Evolutionary conservation across 345 rosid species (phyloP), one percentile per base, ranked within the genome.

Genomic region (Iberis pinnata): DNA sequence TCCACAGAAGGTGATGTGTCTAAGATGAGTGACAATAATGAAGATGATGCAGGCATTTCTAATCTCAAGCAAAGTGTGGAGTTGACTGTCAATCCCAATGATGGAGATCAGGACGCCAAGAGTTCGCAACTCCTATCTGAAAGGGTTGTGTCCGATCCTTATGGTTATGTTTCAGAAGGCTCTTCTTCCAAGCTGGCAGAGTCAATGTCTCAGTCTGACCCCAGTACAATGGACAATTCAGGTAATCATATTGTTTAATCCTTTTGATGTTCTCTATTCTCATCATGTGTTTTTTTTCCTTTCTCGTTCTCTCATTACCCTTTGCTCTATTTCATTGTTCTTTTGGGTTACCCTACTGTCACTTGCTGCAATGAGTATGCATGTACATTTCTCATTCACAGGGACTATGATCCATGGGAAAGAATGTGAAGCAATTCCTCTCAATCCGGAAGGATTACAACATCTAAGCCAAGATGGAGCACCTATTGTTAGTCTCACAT

Each of bases 191-290:
- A 77, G 68, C 53, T 59, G 53, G 42, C 18, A 19, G 74, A 32
- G 43, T 61, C 70, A 16, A 63, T 71, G 49, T 26, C 70, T 43
- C 61, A 56, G 41, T 49, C 73, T 22, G 70, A 71, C 72, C 39
- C 72, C 47, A 42, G 49, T 67, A 55, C 46, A 63, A 43, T 25
- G 4, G 55, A 63, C 18, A 70, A 61, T 33, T 64, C 75, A 55
- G 82, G 92, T 86, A 67, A 32, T 53, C 22, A 70, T 40, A 15
- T 62, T 43, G 52, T 31, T 40, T 58, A 17, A 41, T 62, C 12
- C 27, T 37, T 24, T 56, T 39, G 43, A 25, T 31, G 56, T 27
- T 29, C 55, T 35, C 18, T n/a, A 14, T 37, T 51, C 41, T 31
- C 53, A 31, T 9, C 18, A 45, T 41, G 19, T 50, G 31, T 35